Evolutionary conservation across 2,329 filamentous ascomycete genomes (phyloP).

Genomic region (Aspergillus sp.): DNA sequence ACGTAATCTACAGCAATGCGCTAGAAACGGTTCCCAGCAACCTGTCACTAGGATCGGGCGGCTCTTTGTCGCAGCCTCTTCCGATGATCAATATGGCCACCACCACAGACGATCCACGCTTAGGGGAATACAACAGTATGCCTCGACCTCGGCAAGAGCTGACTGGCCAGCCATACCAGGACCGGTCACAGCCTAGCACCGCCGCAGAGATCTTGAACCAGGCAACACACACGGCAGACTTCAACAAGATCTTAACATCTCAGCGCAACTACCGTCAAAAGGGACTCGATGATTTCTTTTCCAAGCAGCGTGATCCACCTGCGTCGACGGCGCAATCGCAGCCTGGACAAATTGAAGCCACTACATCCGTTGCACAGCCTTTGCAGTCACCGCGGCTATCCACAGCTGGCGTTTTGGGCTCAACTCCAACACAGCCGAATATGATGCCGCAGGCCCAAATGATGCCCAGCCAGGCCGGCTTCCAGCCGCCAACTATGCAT

Average conservation of each 20-base stretch:
- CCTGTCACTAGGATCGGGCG: conserved; percentile 65
- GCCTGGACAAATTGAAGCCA: conserved; percentile 31
- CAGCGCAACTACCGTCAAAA: conserved; percentile 76
- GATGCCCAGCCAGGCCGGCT: conserved; percentile 57
- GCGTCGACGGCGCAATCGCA: conserved; percentile 42
- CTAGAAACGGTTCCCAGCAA: conserved; percentile 68
- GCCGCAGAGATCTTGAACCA: conserved; percentile 80
- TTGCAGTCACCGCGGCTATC: conserved; percentile 41
- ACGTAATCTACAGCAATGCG: conserved; percentile 84
- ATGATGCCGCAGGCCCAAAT: conserved; percentile 45
- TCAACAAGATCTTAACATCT: conserved; percentile 79
- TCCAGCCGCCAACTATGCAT: conserved; percentile 60
- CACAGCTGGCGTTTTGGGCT: conserved; percentile 33
- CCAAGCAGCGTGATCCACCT: conserved; percentile 76
- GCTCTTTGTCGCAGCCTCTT: conserved; percentile 66
- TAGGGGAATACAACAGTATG: conserved; percentile 79
- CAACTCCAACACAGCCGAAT: conserved; percentile 34
- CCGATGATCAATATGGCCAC: conserved; percentile 81
- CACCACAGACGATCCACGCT: conserved; percentile 73
- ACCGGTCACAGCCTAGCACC: conserved; percentile 74
- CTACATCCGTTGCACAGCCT: conserved; percentile 38
- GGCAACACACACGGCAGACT: conserved; percentile 84
- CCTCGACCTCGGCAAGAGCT: conserved; percentile 87
- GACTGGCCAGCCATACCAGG: conserved; percentile 81
- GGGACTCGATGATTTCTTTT: conserved; percentile 80